Base-by-base conservation (phyloP, 306 rosid genomes). In the Acacia melanoxylon region DNA sequence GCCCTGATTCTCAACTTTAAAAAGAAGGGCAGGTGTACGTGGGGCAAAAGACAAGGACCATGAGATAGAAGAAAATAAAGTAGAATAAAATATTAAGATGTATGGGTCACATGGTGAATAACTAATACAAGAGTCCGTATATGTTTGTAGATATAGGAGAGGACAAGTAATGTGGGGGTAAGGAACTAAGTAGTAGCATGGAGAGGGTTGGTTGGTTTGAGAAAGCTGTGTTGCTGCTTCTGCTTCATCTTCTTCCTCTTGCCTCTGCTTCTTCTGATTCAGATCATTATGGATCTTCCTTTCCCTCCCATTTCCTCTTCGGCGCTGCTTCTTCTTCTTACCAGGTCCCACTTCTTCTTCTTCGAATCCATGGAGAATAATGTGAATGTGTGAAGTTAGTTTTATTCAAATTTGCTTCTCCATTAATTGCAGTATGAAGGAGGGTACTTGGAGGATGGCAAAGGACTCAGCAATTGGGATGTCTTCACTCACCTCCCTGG, bases 401-500 rank as follows among this genome's bases (percentile, higher is more conserved):
- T 44, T 44, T 12, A 44, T 44, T 44, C 46, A 44, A 44, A 44
- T 44, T 51, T 51, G 58, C n/a, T 16, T 51, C 19, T 51, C n/a
- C n/a, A 51, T 14, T 37, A 37, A 37, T 19, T 10, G 14, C 69
- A 92, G 94, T 90, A 85, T 82, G 97, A 90, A 85, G 94, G 97
- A 67, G 94, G 85, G 72, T 89, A 74, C 79, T 66, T 87, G 76
- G 83, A 58, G 35, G 89, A 92, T 83, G 97, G 97, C 3, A 92
- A 90, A 86, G 90, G 94, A 24, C 83, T 74, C 14, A 85, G 3
- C 68, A 87, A 85, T 54, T 90, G 90, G 94, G 97, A 92, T 68
- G 77, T 83, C 80, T 87, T 86, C 74, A 58, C 85, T 71, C 97
- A 92, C 73, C 2, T 61, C 52, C 88, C 91, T 80, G 90, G 97